Evolutionary conservation across 495 filamentous ascomycete genomes (phyloP).

Genomic region (Astrocystis sublimbata): DNA sequence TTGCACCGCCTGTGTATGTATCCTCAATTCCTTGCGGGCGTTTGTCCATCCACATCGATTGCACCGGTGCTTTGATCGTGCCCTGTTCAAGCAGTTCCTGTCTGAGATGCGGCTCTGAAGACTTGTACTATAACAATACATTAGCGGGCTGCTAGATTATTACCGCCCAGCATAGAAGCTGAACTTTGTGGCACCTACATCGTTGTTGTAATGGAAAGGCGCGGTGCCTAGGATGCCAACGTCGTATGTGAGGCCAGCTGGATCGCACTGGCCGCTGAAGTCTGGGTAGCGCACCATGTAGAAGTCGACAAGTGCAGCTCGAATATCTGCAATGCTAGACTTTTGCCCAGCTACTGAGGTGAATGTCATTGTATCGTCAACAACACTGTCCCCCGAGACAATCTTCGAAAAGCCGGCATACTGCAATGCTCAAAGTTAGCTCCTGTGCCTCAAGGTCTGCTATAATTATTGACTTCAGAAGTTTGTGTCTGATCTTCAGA

Average conservation of each 20-base stretch:
- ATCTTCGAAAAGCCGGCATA: constrained; percentile 1
- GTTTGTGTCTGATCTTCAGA: neutral
- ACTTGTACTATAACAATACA: neutral
- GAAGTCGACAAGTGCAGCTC: neutral
- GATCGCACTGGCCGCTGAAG: neutral
- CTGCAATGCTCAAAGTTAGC: neutral
- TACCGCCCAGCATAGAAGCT: neutral
- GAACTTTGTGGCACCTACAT: neutral
- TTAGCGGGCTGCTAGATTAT: neutral
- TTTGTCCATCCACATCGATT: constrained; percentile 20
- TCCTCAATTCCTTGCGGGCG: constrained; percentile 7
- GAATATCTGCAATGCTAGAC: neutral
- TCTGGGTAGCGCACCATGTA: neutral
- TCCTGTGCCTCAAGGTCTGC: neutral
- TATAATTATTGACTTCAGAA: neutral
- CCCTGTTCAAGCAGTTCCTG: constrained; percentile 17
- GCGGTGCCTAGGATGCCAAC: constrained; percentile 13
- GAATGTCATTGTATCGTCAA: constrained; percentile 10
- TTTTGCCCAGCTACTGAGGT: constrained; percentile 7
- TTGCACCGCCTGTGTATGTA: constrained; percentile 57
- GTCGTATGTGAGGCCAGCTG: constrained; percentile 1
- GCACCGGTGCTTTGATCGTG: constrained; percentile 13
- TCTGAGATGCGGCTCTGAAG: constrained; percentile 12
- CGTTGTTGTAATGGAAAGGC: constrained; percentile 9
- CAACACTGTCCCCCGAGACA: neutral